A percentile compares a stretch with the other conserved stretches of the same genome.
phyloP scores from a whole-genome alignment of 768 basidiomycete species.

The Lanmaoa pseudosensibilis region DNA sequence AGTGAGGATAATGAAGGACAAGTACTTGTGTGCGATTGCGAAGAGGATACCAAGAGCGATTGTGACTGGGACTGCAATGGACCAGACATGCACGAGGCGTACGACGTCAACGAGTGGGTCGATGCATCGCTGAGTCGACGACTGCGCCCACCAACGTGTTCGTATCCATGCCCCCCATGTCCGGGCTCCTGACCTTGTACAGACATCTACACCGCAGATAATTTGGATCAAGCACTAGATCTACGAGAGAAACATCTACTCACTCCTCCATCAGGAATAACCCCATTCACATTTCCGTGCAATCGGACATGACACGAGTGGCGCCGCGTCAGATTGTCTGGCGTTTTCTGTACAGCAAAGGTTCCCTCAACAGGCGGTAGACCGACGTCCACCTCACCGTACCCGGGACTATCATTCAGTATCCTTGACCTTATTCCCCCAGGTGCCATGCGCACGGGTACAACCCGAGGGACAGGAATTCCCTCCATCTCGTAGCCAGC shows the following conservation, averaged over 20 bases:
- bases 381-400: constrained; percentile 2
- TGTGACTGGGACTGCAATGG: constrained; percentile 22
- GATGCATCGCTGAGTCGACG: constrained; percentile 25
- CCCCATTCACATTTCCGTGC: not conserved
- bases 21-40: constrained; percentile 16
- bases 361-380: not conserved
- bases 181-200: constrained; percentile 2
- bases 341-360: not conserved
- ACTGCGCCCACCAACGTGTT: not conserved
- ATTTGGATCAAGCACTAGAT: not conserved
- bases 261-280: constrained; percentile 2
- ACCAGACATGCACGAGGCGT: constrained; percentile 22
- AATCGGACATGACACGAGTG: not conserved
- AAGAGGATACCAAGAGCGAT: constrained; percentile 14
- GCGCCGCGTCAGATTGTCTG: not conserved
- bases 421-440: not conserved
- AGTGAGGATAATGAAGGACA: constrained; percentile 21
- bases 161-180: not conserved
- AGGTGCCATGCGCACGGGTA: constrained; percentile 8
- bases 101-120: constrained; percentile 16
- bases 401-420: not conserved
- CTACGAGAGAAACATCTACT: not conserved
- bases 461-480: not conserved
- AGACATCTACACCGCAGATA: not conserved
- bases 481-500: constrained; percentile 1